Evolutionary conservation across 2,329 filamentous ascomycete genomes (phyloP), one percentile per base, ranked within the genome.

Genomic region (Fusarium compactum): DNA sequence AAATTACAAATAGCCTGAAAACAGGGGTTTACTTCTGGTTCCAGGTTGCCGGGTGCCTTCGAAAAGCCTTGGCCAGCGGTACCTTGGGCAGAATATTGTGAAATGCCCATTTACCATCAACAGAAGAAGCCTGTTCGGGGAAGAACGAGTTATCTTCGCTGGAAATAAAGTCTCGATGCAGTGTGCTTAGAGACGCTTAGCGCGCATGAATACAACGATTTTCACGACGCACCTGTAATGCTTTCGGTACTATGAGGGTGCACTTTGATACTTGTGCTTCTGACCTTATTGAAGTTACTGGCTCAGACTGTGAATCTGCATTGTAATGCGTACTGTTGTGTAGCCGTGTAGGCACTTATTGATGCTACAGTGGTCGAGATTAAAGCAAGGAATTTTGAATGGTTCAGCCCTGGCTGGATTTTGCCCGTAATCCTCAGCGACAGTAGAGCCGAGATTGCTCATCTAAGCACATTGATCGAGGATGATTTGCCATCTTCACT

Each of bases 31-130:
- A 53, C 57, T 69, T 43, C 41, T 55, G 44, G 47, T 27, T 51
- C 43, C 29, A 43, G 51, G 34, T 38, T 67, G 57, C 48, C 34
- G 25, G 48, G 34, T 40, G 47, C 58, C 38, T 41, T 52, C 20
- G 7, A 40, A 22, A 56, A 61, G 56, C 66, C 71, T 69, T 72
- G 70, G 72, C 70, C 72, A 71, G 67, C 62, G 74, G 65, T 67
- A 74, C 70, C 69, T 65, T 75, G 75, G 82, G 85, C 86, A 88
- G 86, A 88, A 88, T 88, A 88, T 88, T 88, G 86, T 88, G 86
- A 88, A 88, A 88, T 88, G 86, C 85, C 81, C 62, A 52, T 73
- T 69, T 61, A 54, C 66, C 65, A 41, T 50, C 44, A 46, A 56
- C 48, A 53, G 51, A 51, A 47, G 62, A 50, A 54, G 57, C 48